Conservation (phyloP, 2,329 filamentous ascomycete genomes). For the Stachybotrys echinatus region DNA sequence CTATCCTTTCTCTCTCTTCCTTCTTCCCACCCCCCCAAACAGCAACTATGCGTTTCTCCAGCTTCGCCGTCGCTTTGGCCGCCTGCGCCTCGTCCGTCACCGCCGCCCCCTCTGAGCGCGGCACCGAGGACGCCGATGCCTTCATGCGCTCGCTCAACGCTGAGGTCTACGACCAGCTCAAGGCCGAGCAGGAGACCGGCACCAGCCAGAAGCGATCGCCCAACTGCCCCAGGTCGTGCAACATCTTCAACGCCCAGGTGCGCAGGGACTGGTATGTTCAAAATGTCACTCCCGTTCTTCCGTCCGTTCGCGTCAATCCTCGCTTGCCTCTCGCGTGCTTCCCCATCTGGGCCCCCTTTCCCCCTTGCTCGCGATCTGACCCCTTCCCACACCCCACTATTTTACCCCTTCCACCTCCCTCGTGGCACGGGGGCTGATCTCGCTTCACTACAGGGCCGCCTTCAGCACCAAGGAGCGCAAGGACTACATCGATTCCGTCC, state of each 20-base stretch:
- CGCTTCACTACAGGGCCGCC: neutral
- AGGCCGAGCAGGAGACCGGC: neutral
- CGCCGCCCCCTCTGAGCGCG: neutral
- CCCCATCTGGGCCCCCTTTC: no score
- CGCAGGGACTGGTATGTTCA: slow-evolving; percentile 6
- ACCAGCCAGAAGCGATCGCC: neutral
- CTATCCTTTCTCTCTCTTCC: neutral
- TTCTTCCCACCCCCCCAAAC: neutral
- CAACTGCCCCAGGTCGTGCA: slow-evolving; percentile 2
- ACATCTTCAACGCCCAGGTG: slow-evolving; percentile 4
- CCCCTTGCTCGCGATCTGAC: no score
- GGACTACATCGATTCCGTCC: slow-evolving; percentile 18
- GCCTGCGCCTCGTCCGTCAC: neutral
- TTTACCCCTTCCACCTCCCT: neutral
- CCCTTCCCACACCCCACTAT: no score
- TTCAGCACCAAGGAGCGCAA: slow-evolving; percentile 9
- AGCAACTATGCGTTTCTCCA: neutral
- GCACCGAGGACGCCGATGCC: slow-evolving; percentile 1
- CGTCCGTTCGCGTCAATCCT: neutral
- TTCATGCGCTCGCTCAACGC: slow-evolving; percentile 2
- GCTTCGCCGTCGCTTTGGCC: slow-evolving; percentile 2
- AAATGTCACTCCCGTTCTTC: neutral
- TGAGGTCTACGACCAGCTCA: slow-evolving; percentile 2
- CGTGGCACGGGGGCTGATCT: neutral
- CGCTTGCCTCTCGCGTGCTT: no score